Evolutionary conservation across 2,329 filamentous ascomycete species (phyloP), one percentile per base, ranked within the genome.

Genomic region (Fusarium floridanum): DNA sequence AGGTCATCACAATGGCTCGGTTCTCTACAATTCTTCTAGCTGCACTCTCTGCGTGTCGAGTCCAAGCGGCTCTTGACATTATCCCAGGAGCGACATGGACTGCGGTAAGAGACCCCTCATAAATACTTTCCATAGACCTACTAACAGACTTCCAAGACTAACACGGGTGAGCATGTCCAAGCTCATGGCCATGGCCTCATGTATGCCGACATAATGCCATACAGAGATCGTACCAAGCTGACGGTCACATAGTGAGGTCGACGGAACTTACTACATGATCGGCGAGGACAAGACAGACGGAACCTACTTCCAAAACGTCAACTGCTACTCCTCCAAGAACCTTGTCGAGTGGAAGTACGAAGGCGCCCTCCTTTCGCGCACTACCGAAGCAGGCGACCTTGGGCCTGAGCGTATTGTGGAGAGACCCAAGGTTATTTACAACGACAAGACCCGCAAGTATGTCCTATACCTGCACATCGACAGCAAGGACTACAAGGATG

Each of bases 381-480:
- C 88, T 5, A 71, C 80, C 4, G 43, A 50, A 0, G 48, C 62
- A 1, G 74, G 77, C 2, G 91, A 93, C 69, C 84, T 92, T 0
- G 91, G 91, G 0, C 90, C 90, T 0, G 86, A 86, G 70, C 87
- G 91, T 4, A 86, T 93, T 12, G 88, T 93, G 3, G 91, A 93
- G 80, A 83, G 92, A 22, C 92, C 92, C 4, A 93, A 93, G 81
- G 87, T 93, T 5, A 87, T 93, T 6, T 92, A 89, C 83, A 93
- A 93, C 73, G 88, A 90, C 16, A 82, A 83, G n/a, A 93, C 91
- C 0, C 76, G 80, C 7, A 89, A 91, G 72, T 94, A 91, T 80
- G 91, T 93, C n/a, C 82, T 93, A 80, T 93, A 90, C 84, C 86
- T 93, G 84, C 91, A 93, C 77, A 92, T 93, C 59, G 91, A 94